Conservation (phyloP, 805 yeast genomes). For the Suhomyces pyralidae region DNA sequence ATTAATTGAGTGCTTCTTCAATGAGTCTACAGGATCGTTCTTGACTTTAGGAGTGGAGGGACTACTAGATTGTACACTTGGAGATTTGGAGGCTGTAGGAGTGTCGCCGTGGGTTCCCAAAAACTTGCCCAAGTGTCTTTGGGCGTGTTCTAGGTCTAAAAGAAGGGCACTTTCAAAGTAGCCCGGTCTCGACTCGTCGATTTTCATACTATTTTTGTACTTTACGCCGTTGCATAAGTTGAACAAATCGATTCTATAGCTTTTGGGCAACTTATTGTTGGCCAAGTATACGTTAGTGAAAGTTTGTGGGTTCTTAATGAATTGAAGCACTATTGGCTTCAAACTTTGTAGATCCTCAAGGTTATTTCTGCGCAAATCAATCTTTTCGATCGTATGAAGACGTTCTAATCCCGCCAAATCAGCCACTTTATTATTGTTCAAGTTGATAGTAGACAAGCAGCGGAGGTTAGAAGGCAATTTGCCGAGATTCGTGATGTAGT, state of each 20-base stretch:
- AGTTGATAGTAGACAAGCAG: constrained; percentile 44
- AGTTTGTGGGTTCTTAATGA: constrained; percentile 25
- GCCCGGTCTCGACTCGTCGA: constrained; percentile 62
- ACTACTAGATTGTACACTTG: neutral
- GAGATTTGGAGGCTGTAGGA: neutral
- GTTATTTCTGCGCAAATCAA: constrained; percentile 51
- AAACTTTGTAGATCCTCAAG: constrained; percentile 32
- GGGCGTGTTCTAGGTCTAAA: constrained; percentile 48
- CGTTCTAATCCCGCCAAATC: constrained; percentile 46
- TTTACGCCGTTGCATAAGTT: constrained; percentile 54
- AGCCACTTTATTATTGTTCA: constrained; percentile 47
- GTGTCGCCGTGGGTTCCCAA: constrained; percentile 8
- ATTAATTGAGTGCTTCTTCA: too few relatives aligned
- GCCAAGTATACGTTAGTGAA: constrained; percentile 40
- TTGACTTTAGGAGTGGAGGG: neutral
- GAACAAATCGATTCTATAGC: constrained; percentile 51
- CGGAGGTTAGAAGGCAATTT: constrained; percentile 34
- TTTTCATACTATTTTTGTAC: constrained; percentile 45
- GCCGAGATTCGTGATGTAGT: constrained; percentile 33
- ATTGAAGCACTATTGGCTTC: constrained; percentile 35
- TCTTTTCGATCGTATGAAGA: constrained; percentile 42
- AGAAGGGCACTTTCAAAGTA: constrained; percentile 56
- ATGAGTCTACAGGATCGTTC: neutral
- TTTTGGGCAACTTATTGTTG: constrained; percentile 45
- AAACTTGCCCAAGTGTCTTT: constrained; percentile 40